Conservation (phyloP, 257 asterid genomes). For the Thymus mandschuricus region DNA sequence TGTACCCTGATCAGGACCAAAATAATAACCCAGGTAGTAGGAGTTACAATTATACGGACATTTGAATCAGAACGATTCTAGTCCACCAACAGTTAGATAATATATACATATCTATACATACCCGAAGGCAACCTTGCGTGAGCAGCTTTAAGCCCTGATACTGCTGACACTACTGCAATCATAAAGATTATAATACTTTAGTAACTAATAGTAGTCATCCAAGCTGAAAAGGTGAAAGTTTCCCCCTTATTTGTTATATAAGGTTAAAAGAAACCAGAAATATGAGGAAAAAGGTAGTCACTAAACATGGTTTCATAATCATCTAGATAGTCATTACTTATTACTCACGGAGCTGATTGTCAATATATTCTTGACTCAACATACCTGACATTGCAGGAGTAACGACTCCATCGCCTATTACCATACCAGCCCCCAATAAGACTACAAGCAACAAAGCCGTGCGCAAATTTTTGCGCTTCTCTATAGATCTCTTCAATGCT, state of each 20-base stretch:
- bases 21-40: conserved; percentile 15
- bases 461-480: conserved; percentile 73
- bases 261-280: neutral
- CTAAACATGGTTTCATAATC: conserved; percentile 1
- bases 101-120: conserved; percentile 33
- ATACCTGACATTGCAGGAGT: conserved; percentile 89
- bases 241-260: neutral
- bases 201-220: neutral
- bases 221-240: conserved; percentile 14
- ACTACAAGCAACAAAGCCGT: conserved; percentile 79
- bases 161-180: conserved; percentile 59
- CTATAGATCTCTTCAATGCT: conserved; percentile 74
- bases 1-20: conserved; percentile 25
- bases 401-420: conserved; percentile 78
- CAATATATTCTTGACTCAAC: conserved; percentile 25
- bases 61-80: neutral
- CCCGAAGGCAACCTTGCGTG: conserved; percentile 41
- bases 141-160: conserved; percentile 58
- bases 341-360: conserved; percentile 4
- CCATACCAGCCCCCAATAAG: conserved; percentile 91
- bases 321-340: conserved; percentile 9
- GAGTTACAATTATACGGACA: neutral
- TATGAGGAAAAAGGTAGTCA: neutral
- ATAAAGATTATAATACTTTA: conserved; percentile 11
- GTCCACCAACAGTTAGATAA: conserved; percentile 12